Evolutionary conservation across 2,329 filamentous ascomycete genomes (phyloP).

Genomic region (Trichoderma sp.): DNA sequence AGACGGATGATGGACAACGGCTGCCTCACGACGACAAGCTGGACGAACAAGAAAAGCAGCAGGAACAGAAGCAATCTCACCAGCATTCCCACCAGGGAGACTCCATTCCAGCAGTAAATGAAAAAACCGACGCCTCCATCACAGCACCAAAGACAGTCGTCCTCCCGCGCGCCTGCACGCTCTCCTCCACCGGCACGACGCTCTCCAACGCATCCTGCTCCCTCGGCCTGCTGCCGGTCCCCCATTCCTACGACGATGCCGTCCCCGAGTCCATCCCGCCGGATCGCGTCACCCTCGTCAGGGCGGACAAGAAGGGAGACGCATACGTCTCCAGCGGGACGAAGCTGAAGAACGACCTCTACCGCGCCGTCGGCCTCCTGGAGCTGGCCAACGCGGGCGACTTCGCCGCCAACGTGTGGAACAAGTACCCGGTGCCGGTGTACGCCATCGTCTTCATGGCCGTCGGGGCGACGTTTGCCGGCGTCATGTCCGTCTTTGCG

Average conservation of each 20-base stretch:
- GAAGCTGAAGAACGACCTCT: conserved; percentile 33
- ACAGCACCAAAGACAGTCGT: conserved; percentile 3
- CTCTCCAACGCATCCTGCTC: conserved; percentile 2
- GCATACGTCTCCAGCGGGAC: conserved; percentile 10
- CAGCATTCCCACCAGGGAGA: neutral
- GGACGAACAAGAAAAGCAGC: neutral
- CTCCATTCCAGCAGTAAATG: neutral
- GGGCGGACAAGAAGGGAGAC: neutral
- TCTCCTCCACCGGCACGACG: conserved; percentile 13
- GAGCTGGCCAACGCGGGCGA: conserved; percentile 59
- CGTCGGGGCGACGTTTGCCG: conserved; percentile 52
- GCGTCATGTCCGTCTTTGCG: conserved; percentile 50
- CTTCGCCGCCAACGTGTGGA: conserved; percentile 62
- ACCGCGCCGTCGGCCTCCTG: conserved; percentile 50
- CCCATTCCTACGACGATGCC: neutral
- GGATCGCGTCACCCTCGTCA: conserved; percentile 20
- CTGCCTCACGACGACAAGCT: neutral
- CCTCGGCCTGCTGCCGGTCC: neutral
- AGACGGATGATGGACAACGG: neutral
- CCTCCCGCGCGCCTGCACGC: conserved; percentile 18
- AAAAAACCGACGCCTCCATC: conserved; percentile 5
- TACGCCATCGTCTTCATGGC: conserved; percentile 56
- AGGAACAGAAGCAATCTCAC: neutral
- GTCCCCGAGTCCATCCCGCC: conserved; percentile 10
- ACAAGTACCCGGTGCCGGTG: conserved; percentile 51